A percentile compares a stretch with the other conserved stretches of the same genome.
phyloP scores from a whole-genome alignment of 306 rosid genomes.

The Vigna unguiculata region DNA sequence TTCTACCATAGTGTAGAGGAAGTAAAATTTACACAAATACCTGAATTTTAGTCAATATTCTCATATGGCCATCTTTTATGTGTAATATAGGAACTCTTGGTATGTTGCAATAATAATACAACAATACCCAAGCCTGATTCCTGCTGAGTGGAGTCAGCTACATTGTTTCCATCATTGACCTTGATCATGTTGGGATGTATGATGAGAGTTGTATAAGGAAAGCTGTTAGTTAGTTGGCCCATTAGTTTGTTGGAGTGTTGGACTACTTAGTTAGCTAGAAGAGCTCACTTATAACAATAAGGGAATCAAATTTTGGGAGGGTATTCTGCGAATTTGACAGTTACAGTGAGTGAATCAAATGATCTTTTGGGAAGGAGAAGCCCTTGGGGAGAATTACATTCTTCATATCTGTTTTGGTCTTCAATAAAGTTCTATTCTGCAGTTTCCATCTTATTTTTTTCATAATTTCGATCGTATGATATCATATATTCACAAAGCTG shows the following conservation, averaged over 20 bases:
- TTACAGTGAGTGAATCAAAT: not conserved
- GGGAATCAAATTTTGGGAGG: not conserved
- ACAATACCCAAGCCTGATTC: conserved; percentile 1
- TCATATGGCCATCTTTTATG: not conserved
- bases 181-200: no score
- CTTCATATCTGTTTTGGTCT: not conserved
- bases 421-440: not conserved
- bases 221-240: no score
- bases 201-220: no score
- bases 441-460: not conserved
- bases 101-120: conserved; percentile 15
- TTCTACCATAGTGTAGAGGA: conserved; percentile 3
- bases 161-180: not conserved
- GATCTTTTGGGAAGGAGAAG: not conserved
- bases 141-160: not conserved
- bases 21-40: conserved; percentile 1
- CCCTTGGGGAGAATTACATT: not conserved
- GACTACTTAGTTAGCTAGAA: not conserved
- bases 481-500: no score
- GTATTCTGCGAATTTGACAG: not conserved
- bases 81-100: conserved; percentile 16
- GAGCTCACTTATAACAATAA: no score
- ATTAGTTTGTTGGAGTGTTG: no score
- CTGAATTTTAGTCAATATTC: conserved; percentile 8
- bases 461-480: no score